Base-by-base conservation (phyloP, 2,329 filamentous ascomycete genomes). In the Cytospora piceicola region DNA sequence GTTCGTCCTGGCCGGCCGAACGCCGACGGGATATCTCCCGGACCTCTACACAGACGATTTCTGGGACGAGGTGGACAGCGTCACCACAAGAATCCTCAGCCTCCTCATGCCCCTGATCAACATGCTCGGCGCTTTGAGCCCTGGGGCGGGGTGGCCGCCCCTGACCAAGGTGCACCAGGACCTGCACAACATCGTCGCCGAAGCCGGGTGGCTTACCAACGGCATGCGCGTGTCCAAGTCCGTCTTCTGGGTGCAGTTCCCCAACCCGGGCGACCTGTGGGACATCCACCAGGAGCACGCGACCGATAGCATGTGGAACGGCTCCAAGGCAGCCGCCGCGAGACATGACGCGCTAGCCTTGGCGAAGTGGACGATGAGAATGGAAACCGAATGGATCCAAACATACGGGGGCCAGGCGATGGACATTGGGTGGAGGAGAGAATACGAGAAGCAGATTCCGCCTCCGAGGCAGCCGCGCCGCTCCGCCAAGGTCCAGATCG, bases 101-200 rank as follows among this genome's bases (percentile, higher is more conserved):
- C 68, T 80, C 42, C 74, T 81, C 46, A 70, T 79, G 29, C 79
- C 79, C 1, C 39, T 80, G 7, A 36, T 78, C 51, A 71, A 72
- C 30, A 51, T 77, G 46, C 70, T 75, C 67, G 72, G 75, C 57
- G 20, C 49, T 20, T 34, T 58, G 63, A 60, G 69, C 68, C 64
- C 59, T 42, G 11, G 51, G 6, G 17, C 60, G 39, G 61, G 42
- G 46, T 32, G 57, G 42, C 62, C 68, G 36, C 30, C 71, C 46
- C 64, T 76, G 29, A 64, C 64, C 14, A n/a, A 58, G 24, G 69
- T 77, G 15, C 70, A 76, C 65, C 76, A 77, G 66, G 69, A 74
- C 15, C 65, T 77, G 29, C 73, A 76, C 69, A 65, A 73, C 51
- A 70, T 77, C 32, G 71, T 77, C 2, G 70, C 75, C 12, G 59